Base-by-base conservation (phyloP, 371 early-diverging fungal genomes). In the Mortierella sp. region DNA sequence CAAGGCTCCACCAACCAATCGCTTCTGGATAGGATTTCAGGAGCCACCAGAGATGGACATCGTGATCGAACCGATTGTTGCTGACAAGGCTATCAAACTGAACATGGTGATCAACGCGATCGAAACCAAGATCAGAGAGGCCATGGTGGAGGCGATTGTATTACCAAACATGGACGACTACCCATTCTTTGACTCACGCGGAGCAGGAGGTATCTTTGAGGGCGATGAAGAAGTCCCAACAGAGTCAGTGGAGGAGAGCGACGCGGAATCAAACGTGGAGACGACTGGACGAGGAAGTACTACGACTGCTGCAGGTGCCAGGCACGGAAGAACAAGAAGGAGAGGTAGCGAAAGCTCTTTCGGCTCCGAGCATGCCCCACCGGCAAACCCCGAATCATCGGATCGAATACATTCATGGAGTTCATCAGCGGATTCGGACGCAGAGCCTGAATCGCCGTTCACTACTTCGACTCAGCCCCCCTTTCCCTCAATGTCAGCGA, bases 121-220 rank as follows among this genome's bases (percentile, higher is more conserved):
- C 45, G 92, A 94, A 79, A 81, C 86, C 46, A 88, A 94, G 58
- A 90, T 97, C 44, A 86, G 91, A 57, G 94, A 95, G 37, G 85
- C 93, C 49, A 82, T 97, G 60, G 85, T 87, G 37, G 92, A 92
- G 57, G 89, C 89, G 22, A 82, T 95, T 70, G 93, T 97, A 6
- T 63, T 95, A 64, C 97, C 97, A 19, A 90, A 96, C 66, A 91
- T 96, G 91, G 97, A 97, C 66, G 95, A 96, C 77, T 84, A 89
- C 24, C 87, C 89, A 13, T 95, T 96, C 70, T 95, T 93, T 71
- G 83, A 86, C 25, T 85, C 91, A 10, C 63, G 81, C 54, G 88
- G 91, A 21, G 79, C 66, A 0, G 91, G 91, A 37, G 91, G 89
- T 12, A 85, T 91, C 34, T 90, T 87, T 84, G 87, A 79, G 28